Base-by-base conservation (phyloP, 78 protist genomes). In the Parvularia atlantis region DNA sequence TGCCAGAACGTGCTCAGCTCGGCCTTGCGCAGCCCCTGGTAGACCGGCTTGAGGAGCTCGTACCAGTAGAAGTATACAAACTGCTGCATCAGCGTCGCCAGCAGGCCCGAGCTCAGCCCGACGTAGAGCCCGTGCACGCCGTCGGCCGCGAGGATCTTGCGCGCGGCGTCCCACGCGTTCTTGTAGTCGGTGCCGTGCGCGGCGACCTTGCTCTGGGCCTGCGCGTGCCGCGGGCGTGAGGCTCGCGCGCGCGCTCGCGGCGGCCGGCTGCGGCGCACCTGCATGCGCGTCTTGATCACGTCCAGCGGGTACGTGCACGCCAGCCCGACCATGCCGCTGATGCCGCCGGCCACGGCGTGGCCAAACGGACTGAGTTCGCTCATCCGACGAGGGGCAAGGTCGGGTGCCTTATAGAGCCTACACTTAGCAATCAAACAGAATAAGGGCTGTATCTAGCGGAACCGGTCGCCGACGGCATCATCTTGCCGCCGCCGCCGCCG, bases 321-420 rank as follows among this genome's bases (percentile, higher is more conserved):
- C 53, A 73, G 66, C n/a, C 79, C 73, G 0, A 73, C 53, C 78
- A 66, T 71, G 56, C 85, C 85, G 20, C 82, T 79, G 16, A 81
- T 22, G 52, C 79, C 85, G 41, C 85, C 85, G 24, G 85, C 80
- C 3, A 74, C 59, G 28, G 85, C 85, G 43, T 81, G 81, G 28
- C 76, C 82, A 16, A 77, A 48, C 54, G 82, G n/a, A n/a, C n/a
- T n/a, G n/a, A n/a, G n/a, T n/a, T n/a, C n/a, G n/a, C n/a, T n/a
- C n/a, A n/a, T n/a, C n/a, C n/a, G n/a, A n/a, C n/a, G n/a, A n/a
- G n/a, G n/a, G n/a, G n/a, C n/a, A n/a, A n/a, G n/a, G n/a, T n/a
- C n/a, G n/a, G n/a, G n/a, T n/a, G n/a, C n/a, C n/a, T n/a, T n/a
- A n/a, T n/a, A n/a, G n/a, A n/a, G n/a, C n/a, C n/a, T n/a, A n/a